Evolutionary conservation across 306 rosid genomes (phyloP).

Genomic region (Quercus berberidifolia): DNA sequence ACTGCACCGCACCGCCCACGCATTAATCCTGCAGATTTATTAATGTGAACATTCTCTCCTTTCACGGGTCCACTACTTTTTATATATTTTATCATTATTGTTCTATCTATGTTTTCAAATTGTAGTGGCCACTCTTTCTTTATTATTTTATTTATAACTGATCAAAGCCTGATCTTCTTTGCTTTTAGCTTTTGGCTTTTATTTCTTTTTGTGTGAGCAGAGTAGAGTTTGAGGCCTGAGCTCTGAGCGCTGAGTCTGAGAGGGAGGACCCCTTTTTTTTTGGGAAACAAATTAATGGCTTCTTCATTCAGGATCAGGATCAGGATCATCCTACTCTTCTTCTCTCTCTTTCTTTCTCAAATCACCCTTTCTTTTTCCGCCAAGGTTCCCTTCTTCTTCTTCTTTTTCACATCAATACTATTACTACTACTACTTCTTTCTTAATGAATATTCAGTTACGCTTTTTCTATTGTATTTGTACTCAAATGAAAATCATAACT

Average conservation of each 20-base stretch:
- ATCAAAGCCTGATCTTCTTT: not conserved
- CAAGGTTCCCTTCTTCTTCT: slow-evolving; percentile 35
- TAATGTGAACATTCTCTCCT: slow-evolving; percentile 15
- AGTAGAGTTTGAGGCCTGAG: not conserved
- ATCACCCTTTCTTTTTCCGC: slow-evolving; percentile 40
- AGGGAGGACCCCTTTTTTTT: not conserved
- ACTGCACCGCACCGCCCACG: not conserved
- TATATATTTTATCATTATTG: not conserved
- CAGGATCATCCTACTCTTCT: not conserved
- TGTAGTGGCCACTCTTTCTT: not conserved
- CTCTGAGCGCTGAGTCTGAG: too few relatives aligned
- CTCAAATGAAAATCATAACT: not conserved
- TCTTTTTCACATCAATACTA: too few relatives aligned
- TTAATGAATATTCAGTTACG: too few relatives aligned
- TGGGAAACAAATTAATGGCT: slow-evolving; percentile 27
- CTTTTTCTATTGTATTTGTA: not conserved
- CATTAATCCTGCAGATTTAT: slow-evolving; percentile 2
- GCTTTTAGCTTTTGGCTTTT: not conserved
- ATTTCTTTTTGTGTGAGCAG: not conserved
- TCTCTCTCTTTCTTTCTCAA: slow-evolving; percentile 38
- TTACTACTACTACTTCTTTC: too few relatives aligned
- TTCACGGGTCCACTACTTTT: not conserved
- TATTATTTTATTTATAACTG: not conserved
- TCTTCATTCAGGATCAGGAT: slow-evolving; percentile 19
- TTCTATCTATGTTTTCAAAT: slow-evolving; percentile 1